Conservation (phyloP, 1,139 yeast species). For the Zygoascus meyerae region DNA sequence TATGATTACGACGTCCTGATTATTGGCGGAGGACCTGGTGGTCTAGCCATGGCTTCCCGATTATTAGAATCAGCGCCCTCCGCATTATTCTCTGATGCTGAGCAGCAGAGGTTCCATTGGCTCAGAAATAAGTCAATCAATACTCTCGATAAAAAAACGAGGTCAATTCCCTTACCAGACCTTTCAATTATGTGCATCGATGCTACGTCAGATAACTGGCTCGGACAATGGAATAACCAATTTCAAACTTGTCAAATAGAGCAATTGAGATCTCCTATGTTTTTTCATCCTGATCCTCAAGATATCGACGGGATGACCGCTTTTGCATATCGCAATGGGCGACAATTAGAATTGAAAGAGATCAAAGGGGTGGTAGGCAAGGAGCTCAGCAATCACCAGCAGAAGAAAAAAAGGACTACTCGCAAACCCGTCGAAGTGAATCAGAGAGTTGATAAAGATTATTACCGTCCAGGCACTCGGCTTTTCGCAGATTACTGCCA, state of each 20-base stretch:
- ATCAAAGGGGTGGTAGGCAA: constrained; percentile 45
- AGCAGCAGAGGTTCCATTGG: constrained; percentile 21
- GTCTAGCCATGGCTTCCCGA: constrained; percentile 19
- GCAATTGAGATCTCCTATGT: constrained; percentile 45
- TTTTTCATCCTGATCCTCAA: constrained; percentile 46
- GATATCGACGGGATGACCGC: constrained; percentile 43
- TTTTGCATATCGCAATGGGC: constrained; percentile 35
- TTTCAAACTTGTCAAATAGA: constrained; percentile 43
- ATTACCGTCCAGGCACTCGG: constrained; percentile 42
- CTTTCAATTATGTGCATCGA: constrained; percentile 15
- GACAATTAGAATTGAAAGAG: constrained; percentile 40
- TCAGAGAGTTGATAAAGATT: constrained; percentile 45
- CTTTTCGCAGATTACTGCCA: constrained; percentile 41
- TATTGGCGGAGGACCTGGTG: constrained; percentile 20
- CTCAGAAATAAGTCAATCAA: constrained; percentile 13
- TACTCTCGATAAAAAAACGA: background rate
- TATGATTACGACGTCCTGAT: constrained; percentile 14
- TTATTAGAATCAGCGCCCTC: constrained; percentile 17
- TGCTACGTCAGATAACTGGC: constrained; percentile 15
- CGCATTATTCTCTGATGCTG: constrained; percentile 19
- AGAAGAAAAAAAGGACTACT: constrained; percentile 33
- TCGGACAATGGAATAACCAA: constrained; percentile 45
- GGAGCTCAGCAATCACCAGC: constrained; percentile 43
- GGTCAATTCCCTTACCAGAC: constrained; percentile 2
- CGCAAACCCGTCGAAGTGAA: constrained; percentile 29